Evolutionary conservation across 202 grass and related monocot species (phyloP), one percentile per base, ranked within the genome.

Genomic region (Setaria viridis): DNA sequence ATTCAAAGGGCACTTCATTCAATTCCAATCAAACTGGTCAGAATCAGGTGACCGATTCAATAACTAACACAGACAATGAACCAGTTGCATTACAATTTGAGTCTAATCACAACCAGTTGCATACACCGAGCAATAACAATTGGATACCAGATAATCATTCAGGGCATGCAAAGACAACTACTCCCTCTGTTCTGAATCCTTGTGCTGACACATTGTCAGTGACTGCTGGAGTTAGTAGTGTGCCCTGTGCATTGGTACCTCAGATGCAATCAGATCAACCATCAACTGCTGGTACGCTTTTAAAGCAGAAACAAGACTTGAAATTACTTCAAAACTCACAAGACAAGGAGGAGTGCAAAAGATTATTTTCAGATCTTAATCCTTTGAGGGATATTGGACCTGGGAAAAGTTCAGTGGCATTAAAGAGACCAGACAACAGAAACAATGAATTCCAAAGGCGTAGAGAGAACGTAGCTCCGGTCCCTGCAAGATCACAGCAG

Each of bases 1-100:
- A 90, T 88, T 85, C 86, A 85, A 98, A 93, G 77, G 95, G 72
- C 45, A 73, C 88, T 86, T 72, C 94, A 83, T 91, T 88, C 32
- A 94, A 89, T 72, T 71, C 73, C 67, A 85, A 77, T 80, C 67
- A 72, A 78, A 85, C 54, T 48, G 86, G 79, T 69, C 77, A 90
- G 53, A 85, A 76, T 77, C 54, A 82, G 72, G 46, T 16, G 58
- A 53, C 59, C n/a, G 74, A 75, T 78, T 77, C 59, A 73, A 58
- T 46, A 72, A 87, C 48, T 85, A 91, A 79, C 47, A 63, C 77
- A 35, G 80, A 79, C 64, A 78, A 87, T 60, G 84, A 85, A 57
- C 75, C 78, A 56, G 70, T 57, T 83, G 62, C 62, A 71, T 90
- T 84, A 70, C 72, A 86, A 55, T 60, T 4, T 85, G 66, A 87